Conservation (phyloP, 148 eudicot species). For the Vaccinium darrowii region DNA sequence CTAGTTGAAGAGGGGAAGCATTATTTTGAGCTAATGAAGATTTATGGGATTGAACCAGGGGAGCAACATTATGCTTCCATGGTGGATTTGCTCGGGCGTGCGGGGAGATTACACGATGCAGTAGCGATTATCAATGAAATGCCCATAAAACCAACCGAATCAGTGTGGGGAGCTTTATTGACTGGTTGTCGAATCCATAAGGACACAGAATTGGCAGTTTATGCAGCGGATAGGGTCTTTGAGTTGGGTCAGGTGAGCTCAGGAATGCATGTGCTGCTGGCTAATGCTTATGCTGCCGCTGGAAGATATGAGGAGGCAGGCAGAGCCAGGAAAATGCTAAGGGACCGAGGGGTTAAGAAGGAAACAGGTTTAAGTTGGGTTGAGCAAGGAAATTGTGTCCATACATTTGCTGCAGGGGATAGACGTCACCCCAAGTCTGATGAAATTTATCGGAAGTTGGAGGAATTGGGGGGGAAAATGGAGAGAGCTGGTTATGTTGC, state of each 20-base stretch:
- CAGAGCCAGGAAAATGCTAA: slow-evolving; percentile 68
- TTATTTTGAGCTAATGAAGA: slow-evolving; percentile 67
- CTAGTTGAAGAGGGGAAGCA: slow-evolving; percentile 61
- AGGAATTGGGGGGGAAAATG: slow-evolving; percentile 68
- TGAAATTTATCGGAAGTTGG: slow-evolving; percentile 63
- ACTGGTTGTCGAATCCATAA: slow-evolving; percentile 69
- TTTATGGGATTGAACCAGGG: slow-evolving; percentile 62
- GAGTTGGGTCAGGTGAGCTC: slow-evolving; percentile 68
- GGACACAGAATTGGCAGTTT: slow-evolving; percentile 71
- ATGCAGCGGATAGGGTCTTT: slow-evolving; percentile 76
- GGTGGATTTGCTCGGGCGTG: slow-evolving; percentile 81
- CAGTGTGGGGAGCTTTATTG: slow-evolving; percentile 84
- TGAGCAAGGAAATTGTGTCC: slow-evolving; percentile 72
- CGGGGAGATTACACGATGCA: slow-evolving; percentile 77
- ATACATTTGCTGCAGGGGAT: slow-evolving; percentile 75
- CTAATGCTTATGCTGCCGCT: slow-evolving; percentile 79
- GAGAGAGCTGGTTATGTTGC: slow-evolving; percentile 75
- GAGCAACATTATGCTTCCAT: slow-evolving; percentile 74
- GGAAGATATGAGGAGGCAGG: slow-evolving; percentile 89
- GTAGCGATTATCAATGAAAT: slow-evolving; percentile 46
- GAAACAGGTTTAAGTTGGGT: slow-evolving; percentile 94
- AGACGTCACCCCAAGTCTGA: slow-evolving; percentile 40
- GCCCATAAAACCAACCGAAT: slow-evolving; percentile 82
- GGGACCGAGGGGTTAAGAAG: slow-evolving; percentile 75
- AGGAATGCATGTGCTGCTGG: slow-evolving; percentile 61